Conservation (phyloP, 768 basidiomycete genomes). For the Collybia nuda region DNA sequence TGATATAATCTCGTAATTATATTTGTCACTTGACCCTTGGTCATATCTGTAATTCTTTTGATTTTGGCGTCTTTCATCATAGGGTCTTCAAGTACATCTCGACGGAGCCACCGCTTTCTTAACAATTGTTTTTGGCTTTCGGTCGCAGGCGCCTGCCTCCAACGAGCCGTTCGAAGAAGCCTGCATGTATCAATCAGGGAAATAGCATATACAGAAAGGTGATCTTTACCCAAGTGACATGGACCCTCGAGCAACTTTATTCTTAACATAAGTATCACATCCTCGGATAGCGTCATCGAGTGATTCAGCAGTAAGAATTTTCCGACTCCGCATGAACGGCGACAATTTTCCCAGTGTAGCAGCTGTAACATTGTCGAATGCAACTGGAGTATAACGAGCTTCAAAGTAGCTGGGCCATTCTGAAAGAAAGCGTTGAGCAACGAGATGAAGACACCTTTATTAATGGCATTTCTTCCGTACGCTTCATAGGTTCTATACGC, state of each 20-base stretch:
- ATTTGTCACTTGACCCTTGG: conserved; percentile 78
- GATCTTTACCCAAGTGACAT: conserved; percentile 46
- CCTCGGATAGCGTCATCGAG: conserved; percentile 63
- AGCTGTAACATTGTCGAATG: conserved; percentile 44
- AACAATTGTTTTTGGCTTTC: conserved; percentile 59
- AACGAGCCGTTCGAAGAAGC: conserved; percentile 60
- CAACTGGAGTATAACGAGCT: conserved; percentile 56
- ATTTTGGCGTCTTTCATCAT: conserved; percentile 17
- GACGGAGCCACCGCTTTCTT: conserved; percentile 46
- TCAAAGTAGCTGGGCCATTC: conserved; percentile 34
- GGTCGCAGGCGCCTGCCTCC: conserved; percentile 65
- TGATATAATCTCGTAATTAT: conserved; percentile 78
- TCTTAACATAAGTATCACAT: conserved; percentile 64
- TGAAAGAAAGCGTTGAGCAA: conserved; percentile 5
- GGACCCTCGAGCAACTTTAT: conserved; percentile 53
- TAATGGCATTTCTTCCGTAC: conserved; percentile 29
- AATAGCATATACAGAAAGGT: too few species aligned
- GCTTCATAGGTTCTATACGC: conserved; percentile 50
- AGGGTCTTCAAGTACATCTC: conserved; percentile 16
- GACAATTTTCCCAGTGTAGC: conserved; percentile 42
- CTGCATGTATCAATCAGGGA: conserved; percentile 29
- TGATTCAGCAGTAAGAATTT: conserved; percentile 52
- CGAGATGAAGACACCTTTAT: neutral
- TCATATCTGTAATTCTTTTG: conserved; percentile 44
- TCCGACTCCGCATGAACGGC: conserved; percentile 52